Percentiles rank a stretch among this genome's conserved stretches.
phyloP scores from a whole-genome alignment of 345 rosid species.

The Aethionema arabicum region DNA sequence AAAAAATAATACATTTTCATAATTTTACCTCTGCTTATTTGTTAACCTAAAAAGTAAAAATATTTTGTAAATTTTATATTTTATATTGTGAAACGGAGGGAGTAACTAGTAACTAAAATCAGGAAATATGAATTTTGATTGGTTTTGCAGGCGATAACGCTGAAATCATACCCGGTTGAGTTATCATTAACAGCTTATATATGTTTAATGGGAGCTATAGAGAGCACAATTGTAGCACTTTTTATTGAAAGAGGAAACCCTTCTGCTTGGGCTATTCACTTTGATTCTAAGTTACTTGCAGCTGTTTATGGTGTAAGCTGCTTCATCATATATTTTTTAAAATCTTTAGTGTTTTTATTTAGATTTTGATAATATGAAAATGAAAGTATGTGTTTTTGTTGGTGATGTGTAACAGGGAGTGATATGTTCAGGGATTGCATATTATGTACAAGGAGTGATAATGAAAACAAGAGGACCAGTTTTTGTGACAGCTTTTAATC shows the following conservation, averaged over 20 bases:
- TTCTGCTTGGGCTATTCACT: conserved; percentile 56
- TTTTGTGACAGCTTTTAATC: conserved; percentile 65
- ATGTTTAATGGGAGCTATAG: conserved; percentile 67
- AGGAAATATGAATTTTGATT: background rate
- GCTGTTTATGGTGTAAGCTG: conserved; percentile 69
- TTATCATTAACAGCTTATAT: conserved; percentile 76
- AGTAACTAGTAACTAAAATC: too few species aligned
- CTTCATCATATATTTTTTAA: background rate
- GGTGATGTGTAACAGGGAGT: conserved; percentile 48
- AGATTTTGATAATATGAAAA: background rate
- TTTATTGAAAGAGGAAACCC: conserved; percentile 48
- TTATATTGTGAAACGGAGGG: too few species aligned
- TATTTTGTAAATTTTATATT: too few species aligned
- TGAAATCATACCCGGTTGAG: conserved; percentile 73
- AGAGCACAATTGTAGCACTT: conserved; percentile 56
- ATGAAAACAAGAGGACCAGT: conserved; percentile 66
- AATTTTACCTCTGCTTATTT: too few species aligned
- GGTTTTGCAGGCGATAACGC: conserved; percentile 54
- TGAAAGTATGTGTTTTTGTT: background rate
- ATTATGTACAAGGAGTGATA: conserved; percentile 55
- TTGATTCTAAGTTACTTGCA: conserved; percentile 56
- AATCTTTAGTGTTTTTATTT: background rate
- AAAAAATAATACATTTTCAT: too few species aligned
- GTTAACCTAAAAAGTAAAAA: too few species aligned
- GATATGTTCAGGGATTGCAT: conserved; percentile 51